Percentiles rank a stretch among this genome's conserved stretches.
Conservation (phyloP, 1,139 yeast genomes). For the Saccharomyces pastorianus region DNA sequence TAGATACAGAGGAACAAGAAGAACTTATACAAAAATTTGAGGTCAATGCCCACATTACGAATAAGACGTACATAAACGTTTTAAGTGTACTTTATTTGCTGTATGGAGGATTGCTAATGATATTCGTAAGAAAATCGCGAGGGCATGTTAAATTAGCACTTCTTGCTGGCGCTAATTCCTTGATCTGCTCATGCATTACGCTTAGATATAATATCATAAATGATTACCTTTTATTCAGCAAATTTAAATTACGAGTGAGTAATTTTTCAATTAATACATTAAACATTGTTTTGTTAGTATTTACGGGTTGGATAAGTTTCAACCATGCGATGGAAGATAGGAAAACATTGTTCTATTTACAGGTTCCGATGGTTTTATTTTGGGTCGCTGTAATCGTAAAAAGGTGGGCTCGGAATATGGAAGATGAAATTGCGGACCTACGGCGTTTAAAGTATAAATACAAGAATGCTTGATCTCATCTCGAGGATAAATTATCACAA, state of each 20-base stretch:
- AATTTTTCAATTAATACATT: conserved; percentile 16
- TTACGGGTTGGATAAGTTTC: conserved; percentile 21
- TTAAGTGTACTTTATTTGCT: conserved; percentile 18
- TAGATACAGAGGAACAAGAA: conserved; percentile 30
- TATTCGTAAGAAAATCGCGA: conserved; percentile 11
- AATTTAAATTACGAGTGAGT: conserved; percentile 14
- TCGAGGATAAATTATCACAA: not conserved
- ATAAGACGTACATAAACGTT: conserved; percentile 16
- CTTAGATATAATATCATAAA: conserved; percentile 23
- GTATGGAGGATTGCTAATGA: conserved; percentile 18
- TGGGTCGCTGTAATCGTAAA: conserved; percentile 16
- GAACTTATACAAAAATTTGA: conserved; percentile 24
- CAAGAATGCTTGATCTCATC: conserved; percentile 21
- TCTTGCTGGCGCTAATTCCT: conserved; percentile 22
- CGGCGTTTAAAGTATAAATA: conserved; percentile 26
- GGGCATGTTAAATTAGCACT: conserved; percentile 5
- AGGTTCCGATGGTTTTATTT: conserved; percentile 23
- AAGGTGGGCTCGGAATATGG: conserved; percentile 19
- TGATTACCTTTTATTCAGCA: conserved; percentile 13
- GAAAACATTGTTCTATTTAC: conserved; percentile 12
- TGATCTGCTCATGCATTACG: conserved; percentile 23
- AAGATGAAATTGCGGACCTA: conserved; percentile 17
- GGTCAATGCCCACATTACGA: conserved; percentile 14
- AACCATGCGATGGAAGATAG: conserved; percentile 7
- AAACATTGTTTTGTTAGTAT: conserved; percentile 18